phyloP scores from a whole-genome alignment of 2,329 filamentous ascomycete species.

The Ascochyta clinopodiicola region DNA sequence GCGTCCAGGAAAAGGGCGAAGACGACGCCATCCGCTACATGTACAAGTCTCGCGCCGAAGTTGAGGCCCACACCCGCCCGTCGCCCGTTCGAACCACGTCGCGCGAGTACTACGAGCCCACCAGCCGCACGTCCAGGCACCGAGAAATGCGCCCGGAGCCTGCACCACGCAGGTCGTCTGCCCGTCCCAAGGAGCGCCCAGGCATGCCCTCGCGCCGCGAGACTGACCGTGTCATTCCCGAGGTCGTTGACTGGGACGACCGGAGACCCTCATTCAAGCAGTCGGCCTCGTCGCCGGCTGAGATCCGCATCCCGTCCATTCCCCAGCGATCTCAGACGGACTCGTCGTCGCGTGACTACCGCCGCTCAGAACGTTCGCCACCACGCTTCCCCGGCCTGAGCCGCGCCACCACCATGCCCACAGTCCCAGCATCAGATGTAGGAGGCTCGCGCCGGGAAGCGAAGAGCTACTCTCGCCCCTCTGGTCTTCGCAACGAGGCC shows the following conservation, averaged over 20 bases:
- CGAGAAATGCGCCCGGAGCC: conserved; percentile 36
- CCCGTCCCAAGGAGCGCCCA: conserved; percentile 40
- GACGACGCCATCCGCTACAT: conserved; percentile 42
- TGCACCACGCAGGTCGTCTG: conserved; percentile 43
- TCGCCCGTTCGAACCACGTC: conserved; percentile 39
- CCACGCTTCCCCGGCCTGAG: conserved; percentile 40
- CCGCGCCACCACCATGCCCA: conserved; percentile 54
- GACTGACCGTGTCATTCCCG: conserved; percentile 36
- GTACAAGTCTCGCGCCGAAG: conserved; percentile 33
- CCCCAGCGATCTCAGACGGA: conserved; percentile 43
- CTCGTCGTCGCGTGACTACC: conserved; percentile 28
- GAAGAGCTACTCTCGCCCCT: conserved; percentile 28
- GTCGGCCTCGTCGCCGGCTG: conserved; percentile 46
- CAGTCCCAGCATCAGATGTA: conserved; percentile 27
- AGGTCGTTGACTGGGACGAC: conserved; percentile 45
- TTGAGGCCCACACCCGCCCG: conserved; percentile 35
- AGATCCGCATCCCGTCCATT: conserved; percentile 35
- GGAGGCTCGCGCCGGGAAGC: conserved; percentile 40
- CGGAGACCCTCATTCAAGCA: conserved; percentile 48
- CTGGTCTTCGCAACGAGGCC: conserved; percentile 41
- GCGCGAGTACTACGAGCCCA: conserved; percentile 41
- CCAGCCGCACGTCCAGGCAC: conserved; percentile 34
- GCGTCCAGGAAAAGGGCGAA: conserved; percentile 23
- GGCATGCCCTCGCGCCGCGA: conserved; percentile 31
- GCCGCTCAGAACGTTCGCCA: conserved; percentile 41